Percentiles rank a stretch among this genome's conserved stretches.
phyloP scores from a whole-genome alignment of 208 protist species.

The Perkinsela sp. region DNA sequence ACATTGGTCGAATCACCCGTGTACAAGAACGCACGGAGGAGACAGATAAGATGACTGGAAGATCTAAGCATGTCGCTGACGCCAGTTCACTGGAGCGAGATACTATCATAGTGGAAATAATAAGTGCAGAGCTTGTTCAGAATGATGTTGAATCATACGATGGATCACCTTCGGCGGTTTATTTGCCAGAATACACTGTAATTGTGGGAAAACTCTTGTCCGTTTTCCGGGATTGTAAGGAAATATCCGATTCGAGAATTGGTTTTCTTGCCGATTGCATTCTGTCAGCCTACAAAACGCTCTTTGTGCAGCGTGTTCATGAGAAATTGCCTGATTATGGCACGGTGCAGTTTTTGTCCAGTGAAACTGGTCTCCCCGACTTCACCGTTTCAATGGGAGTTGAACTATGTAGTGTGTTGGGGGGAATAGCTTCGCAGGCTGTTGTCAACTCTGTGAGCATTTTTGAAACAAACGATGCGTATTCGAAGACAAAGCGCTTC shows the following conservation, averaged over 20 bases:
- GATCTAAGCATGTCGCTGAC: background rate
- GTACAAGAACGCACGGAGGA: background rate
- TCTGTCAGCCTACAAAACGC: background rate
- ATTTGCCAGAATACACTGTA: too few species aligned
- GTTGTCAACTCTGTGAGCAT: background rate
- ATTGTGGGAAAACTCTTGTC: background rate
- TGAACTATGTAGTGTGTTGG: background rate
- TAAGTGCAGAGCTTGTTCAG: background rate
- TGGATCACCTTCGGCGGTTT: background rate
- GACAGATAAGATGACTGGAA: background rate
- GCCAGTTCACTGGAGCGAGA: background rate
- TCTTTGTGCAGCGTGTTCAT: background rate
- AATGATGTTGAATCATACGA: background rate
- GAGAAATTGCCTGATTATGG: background rate
- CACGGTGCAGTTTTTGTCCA: background rate
- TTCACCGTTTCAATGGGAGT: background rate
- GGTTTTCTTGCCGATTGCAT: background rate
- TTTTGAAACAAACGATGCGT: background rate
- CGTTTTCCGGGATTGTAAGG: background rate
- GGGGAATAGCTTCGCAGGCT: background rate
- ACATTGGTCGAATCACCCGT: background rate
- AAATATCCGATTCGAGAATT: background rate
- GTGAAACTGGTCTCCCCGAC: background rate
- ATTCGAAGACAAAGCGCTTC: background rate
- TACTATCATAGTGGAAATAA: background rate